Base-by-base conservation (phyloP, 768 basidiomycete genomes). In the Hygrophorus russula region DNA sequence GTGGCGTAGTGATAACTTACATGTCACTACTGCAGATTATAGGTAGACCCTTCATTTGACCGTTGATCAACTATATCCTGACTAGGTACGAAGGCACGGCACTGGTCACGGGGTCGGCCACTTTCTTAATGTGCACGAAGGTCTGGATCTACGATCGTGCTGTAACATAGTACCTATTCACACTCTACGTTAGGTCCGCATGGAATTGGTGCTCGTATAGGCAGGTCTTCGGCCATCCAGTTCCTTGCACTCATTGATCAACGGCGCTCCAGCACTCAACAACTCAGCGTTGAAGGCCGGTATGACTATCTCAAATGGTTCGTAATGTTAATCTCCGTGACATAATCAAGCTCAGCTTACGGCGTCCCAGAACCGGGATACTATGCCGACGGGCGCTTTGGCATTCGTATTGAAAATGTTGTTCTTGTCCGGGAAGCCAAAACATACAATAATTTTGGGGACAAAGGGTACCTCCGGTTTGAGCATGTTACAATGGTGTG, bases 21-120 rank as follows among this genome's bases (percentile, higher is more conserved):
- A 27, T 9, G 36, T 17, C 10, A 11, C 7, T 34, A 36, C 5
- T 39, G 19, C 45, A 81, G 79, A 81, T 55, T 82, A 79, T 53
- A 67, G 76, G 76, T 77, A 49, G 45, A 54, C 40, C 43, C 31
- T n/a, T 14, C n/a, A 47, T 32, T 33, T 38, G 34, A 12, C 8
- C 42, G 14, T 45, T n/a, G 47, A 6, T 20, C 9, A 19, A 29
- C 12, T 32, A 42, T 35, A 50, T 44, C 34, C 28, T 27, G 30
- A 29, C 49, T 41, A 46, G 36, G 19, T 18, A 12, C 33, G 5
- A 41, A 83, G 90, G 47, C 92, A 96, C 49, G 87, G 89, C 4
- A 96, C 93, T 14, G 91, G 91, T 0, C 94, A 97, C 53, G 94
- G 96, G 28, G 85, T 99, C 27, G 94, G 94, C 0, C 82, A 87